Evolutionary conservation across 768 basidiomycete species (phyloP).

Genomic region (Suillus occidentalis): DNA sequence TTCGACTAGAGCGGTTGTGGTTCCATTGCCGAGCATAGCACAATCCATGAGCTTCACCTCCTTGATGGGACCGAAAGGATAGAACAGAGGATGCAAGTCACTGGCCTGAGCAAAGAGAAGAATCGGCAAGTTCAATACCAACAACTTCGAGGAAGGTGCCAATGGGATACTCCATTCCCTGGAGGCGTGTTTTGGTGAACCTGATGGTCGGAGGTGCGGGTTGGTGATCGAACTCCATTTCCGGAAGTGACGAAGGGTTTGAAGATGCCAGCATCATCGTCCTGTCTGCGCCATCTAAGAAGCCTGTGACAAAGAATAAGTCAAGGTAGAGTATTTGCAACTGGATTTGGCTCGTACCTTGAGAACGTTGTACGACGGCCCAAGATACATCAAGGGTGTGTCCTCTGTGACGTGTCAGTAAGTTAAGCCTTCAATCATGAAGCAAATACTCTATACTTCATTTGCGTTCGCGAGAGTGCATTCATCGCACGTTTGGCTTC

Average conservation of each 20-base stretch:
- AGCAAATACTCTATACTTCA: conserved; percentile 50
- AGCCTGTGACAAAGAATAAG: conserved; percentile 45
- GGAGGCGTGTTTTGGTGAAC: conserved; percentile 32
- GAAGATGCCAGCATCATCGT: conserved; percentile 57
- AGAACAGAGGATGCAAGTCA: conserved; percentile 72
- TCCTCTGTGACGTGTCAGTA: conserved; percentile 44
- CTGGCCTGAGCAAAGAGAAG: conserved; percentile 64
- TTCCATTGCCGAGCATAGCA: conserved; percentile 35
- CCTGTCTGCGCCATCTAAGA: conserved; percentile 81
- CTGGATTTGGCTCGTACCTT: conserved; percentile 44
- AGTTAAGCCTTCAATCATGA: not conserved
- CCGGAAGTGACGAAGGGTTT: conserved; percentile 33
- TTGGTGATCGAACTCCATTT: conserved; percentile 24
- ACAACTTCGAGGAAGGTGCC: conserved; percentile 49
- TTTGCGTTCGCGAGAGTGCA: conserved; percentile 61
- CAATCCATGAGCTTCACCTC: conserved; percentile 52
- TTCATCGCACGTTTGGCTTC: conserved; percentile 73
- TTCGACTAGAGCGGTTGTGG: conserved; percentile 62
- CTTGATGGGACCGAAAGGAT: conserved; percentile 69
- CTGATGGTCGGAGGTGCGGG: conserved; percentile 23
- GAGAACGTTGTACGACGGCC: conserved; percentile 86
- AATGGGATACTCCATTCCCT: conserved; percentile 35
- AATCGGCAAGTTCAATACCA: conserved; percentile 66
- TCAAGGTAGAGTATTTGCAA: conserved; percentile 6
- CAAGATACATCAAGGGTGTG: conserved; percentile 80